Evolutionary conservation across 352 stramenopile species (phyloP).

Genomic region (Bremia lactucae): DNA sequence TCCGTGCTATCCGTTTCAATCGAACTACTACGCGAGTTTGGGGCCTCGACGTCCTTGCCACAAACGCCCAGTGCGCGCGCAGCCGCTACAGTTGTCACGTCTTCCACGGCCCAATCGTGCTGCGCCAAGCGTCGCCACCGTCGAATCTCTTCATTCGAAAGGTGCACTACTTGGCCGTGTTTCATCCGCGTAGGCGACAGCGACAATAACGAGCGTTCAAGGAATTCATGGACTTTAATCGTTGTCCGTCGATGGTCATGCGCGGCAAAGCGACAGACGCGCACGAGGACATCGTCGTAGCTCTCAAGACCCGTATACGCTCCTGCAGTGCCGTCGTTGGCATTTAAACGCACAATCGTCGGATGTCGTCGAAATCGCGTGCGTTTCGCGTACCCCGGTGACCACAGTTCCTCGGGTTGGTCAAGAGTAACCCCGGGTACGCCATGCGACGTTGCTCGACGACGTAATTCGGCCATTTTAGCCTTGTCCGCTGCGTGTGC

Average conservation of each 20-base stretch:
- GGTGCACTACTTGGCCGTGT: constrained; percentile 57
- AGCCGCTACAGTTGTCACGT: constrained; percentile 26
- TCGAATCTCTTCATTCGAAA: constrained; percentile 74
- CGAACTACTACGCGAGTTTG: constrained; percentile 31
- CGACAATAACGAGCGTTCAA: constrained; percentile 64
- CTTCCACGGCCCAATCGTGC: constrained; percentile 55
- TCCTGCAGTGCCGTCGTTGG: constrained; percentile 17
- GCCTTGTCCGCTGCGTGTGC: constrained; percentile 26
- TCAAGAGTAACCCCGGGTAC: too few species aligned
- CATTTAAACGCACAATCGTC: constrained; percentile 15
- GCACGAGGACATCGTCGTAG: constrained; percentile 69
- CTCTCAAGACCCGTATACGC: constrained; percentile 48
- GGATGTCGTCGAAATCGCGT: constrained; percentile 31
- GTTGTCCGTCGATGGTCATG: constrained; percentile 63
- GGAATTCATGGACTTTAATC: constrained; percentile 66
- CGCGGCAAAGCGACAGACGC: constrained; percentile 49
- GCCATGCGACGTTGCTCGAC: constrained; percentile 18
- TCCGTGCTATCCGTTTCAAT: constrained; percentile 42
- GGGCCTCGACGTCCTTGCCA: constrained; percentile 33
- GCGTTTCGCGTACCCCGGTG: constrained; percentile 33
- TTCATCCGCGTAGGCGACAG: constrained; percentile 55
- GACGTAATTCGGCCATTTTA: constrained; percentile 13
- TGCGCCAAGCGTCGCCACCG: constrained; percentile 64
- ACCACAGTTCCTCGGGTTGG: constrained; percentile 29
- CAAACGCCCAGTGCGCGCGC: constrained; percentile 15